Percentiles rank a stretch among this genome's conserved stretches.
Conservation (phyloP, 495 filamentous ascomycete species). For the Beverwykella pulmonaria region DNA sequence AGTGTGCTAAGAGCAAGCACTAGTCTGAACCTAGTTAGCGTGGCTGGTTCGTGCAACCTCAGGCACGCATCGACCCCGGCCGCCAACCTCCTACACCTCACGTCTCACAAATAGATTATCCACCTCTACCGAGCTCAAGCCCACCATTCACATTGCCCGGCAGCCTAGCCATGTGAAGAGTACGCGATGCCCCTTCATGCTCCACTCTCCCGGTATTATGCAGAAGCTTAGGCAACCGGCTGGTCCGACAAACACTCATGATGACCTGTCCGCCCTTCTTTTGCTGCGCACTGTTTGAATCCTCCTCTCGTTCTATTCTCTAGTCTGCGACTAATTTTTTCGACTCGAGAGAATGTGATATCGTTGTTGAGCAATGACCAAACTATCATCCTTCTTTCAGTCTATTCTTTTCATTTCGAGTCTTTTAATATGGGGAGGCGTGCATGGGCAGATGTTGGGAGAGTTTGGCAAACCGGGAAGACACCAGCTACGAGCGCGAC, state of each 20-base stretch:
- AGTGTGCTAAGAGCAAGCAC: background rate
- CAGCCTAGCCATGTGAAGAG: background rate
- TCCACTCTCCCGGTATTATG: background rate
- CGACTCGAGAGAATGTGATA: constrained; percentile 7
- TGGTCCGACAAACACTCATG: background rate
- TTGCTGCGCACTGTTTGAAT: background rate
- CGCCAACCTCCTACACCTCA: background rate
- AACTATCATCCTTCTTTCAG: constrained; percentile 11
- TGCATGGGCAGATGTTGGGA: constrained; percentile 22
- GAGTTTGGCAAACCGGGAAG: background rate
- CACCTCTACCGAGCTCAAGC: background rate
- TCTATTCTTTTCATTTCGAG: constrained; percentile 12
- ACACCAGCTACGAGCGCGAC: constrained; percentile 4
- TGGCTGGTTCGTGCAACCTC: background rate
- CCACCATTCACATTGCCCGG: background rate
- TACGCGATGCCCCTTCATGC: constrained; percentile 1
- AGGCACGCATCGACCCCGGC: background rate
- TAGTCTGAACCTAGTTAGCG: background rate
- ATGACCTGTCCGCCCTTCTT: background rate
- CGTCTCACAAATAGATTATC: background rate
- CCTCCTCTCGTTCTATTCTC: constrained; percentile 1
- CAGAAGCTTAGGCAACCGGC: constrained; percentile 1
- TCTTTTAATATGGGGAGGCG: constrained; percentile 16
- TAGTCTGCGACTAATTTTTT: background rate
- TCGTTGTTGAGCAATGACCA: constrained; percentile 38